Evolutionary conservation across 2,329 filamentous ascomycete species (phyloP).

Genomic region (Myriosclerotinia scirpicola): DNA sequence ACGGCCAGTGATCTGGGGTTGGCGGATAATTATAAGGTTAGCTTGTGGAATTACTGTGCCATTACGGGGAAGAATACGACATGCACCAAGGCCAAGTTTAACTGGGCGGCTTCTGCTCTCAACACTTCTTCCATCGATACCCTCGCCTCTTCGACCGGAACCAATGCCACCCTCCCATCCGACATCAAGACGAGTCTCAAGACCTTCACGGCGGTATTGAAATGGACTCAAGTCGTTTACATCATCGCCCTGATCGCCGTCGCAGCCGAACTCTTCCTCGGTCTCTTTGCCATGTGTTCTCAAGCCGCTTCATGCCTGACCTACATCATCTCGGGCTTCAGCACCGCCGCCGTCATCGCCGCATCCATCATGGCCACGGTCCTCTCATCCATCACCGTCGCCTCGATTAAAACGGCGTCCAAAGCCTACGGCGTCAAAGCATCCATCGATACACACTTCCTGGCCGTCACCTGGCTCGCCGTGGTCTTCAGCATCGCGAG

Average conservation of each 20-base stretch:
- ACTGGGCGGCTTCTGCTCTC: slow-evolving; percentile 76
- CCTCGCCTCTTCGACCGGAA: slow-evolving; percentile 47
- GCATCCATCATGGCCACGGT: slow-evolving; percentile 74
- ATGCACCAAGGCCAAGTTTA: slow-evolving; percentile 70
- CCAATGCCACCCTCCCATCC: slow-evolving; percentile 64
- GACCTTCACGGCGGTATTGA: slow-evolving; percentile 70
- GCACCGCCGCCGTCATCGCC: slow-evolving; percentile 54
- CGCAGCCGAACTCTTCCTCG: slow-evolving; percentile 69
- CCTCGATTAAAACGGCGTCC: slow-evolving; percentile 64
- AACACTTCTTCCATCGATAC: slow-evolving; percentile 63
- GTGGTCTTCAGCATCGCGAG: slow-evolving; percentile 74
- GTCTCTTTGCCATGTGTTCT: slow-evolving; percentile 80
- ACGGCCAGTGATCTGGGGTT: slow-evolving; percentile 57
- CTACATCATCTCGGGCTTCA: slow-evolving; percentile 69
- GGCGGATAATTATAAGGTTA: slow-evolving; percentile 75
- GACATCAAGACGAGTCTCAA: slow-evolving; percentile 67
- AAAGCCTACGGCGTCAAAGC: slow-evolving; percentile 70
- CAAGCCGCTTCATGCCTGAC: slow-evolving; percentile 79
- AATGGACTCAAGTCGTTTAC: slow-evolving; percentile 83
- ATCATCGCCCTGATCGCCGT: slow-evolving; percentile 71
- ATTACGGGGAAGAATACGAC: slow-evolving; percentile 50
- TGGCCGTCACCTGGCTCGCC: slow-evolving; percentile 75
- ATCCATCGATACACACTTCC: slow-evolving; percentile 66
- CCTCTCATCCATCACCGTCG: slow-evolving; percentile 68
- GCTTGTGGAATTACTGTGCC: slow-evolving; percentile 84